Evolutionary conservation across 257 asterid species (phyloP), one percentile per base, ranked within the genome.

Genomic region (Solanum sejunctum): DNA sequence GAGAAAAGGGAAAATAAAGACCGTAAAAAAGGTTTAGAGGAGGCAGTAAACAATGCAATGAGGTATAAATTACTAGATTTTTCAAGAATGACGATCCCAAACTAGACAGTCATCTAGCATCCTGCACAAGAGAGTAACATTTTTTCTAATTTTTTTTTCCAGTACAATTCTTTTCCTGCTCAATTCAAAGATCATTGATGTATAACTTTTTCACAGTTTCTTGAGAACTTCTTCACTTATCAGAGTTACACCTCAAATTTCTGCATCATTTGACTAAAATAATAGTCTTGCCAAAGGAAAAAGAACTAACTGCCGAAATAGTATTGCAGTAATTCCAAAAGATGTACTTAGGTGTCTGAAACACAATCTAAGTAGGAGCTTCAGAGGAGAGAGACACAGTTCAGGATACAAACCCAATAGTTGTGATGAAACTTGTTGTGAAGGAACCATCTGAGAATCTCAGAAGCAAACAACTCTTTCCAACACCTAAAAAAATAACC

Each of bases 341-440:
- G 82, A 51, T 77, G 63, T 26, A 75, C 9, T 26, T 51, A 32
- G 23, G 26, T 51, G 82, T 77, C 58, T 52, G 17, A 77, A 77
- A 77, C 26, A 77, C 47, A 49, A 49, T 49, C 43, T 75, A 49
- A 73, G 20, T 23, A 21, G 60, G 2, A 75, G 21, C n/a, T 77
- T 47, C 64, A 77, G 82, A 52, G 57, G 36, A 77, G n/a, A 10
- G 47, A 77, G 47, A 12, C 49, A 16, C 9, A 26, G 26, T 77
- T 23, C 8, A 77, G 80, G 85, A 83, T 64, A 90, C 97, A 83
- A 88, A 94, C 97, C 98, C 95, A 87, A 94, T 94, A 71, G 95
- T 94, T 80, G 97, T 93, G 81, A 94, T 94, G 90, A 92, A 94
- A 86, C 95, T 94, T 80, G 97, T 93, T 20, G 94, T 91, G 89